Conservation (phyloP, 164 flowering plant genomes). For the Dillenia suffruticosa region DNA sequence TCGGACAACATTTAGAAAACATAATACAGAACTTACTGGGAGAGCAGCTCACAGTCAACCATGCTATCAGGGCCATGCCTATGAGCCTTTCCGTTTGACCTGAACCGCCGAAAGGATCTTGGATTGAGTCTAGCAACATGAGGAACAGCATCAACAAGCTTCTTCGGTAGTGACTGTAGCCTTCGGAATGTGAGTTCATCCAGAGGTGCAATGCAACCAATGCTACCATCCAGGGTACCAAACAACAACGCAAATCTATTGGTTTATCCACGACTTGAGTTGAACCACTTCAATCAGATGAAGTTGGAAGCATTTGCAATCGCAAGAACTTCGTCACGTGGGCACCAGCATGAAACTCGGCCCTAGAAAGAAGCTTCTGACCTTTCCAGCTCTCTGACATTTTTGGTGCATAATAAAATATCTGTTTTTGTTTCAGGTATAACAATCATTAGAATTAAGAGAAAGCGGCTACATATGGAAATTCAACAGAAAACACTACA, state of each 20-base stretch:
- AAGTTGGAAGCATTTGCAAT: conserved; percentile 80
- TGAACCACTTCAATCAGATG: conserved; percentile 47
- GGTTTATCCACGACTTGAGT: conserved; percentile 65
- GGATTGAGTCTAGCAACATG: conserved; percentile 95
- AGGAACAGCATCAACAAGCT: conserved; percentile 81
- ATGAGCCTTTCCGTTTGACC: conserved; percentile 84
- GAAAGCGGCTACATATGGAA: not conserved
- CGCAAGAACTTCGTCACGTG: conserved; percentile 91
- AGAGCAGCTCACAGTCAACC: conserved; percentile 95
- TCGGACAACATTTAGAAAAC: not conserved
- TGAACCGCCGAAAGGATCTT: conserved; percentile 78
- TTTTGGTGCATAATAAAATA: conserved; percentile 96
- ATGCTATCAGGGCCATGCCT: conserved; percentile 96
- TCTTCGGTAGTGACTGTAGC: conserved; percentile 82
- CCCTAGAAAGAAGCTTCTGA: conserved; percentile 92
- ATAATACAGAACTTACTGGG: conserved; percentile 60
- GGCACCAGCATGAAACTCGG: conserved; percentile 95
- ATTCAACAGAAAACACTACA: not conserved
- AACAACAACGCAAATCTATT: conserved; percentile 87
- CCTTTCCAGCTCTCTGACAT: conserved; percentile 98
- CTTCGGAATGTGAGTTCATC: conserved; percentile 94
- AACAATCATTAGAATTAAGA: not conserved
- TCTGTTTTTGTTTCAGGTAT: conserved; percentile 31
- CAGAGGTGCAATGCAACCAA: conserved; percentile 95
- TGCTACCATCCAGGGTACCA: conserved; percentile 91